These are phyloP conservation scores for Sphagnum magellanicum DNA, from an alignment of 228 moss, liverwort and hornwort species.

Conservation along the genomic window DNA sequence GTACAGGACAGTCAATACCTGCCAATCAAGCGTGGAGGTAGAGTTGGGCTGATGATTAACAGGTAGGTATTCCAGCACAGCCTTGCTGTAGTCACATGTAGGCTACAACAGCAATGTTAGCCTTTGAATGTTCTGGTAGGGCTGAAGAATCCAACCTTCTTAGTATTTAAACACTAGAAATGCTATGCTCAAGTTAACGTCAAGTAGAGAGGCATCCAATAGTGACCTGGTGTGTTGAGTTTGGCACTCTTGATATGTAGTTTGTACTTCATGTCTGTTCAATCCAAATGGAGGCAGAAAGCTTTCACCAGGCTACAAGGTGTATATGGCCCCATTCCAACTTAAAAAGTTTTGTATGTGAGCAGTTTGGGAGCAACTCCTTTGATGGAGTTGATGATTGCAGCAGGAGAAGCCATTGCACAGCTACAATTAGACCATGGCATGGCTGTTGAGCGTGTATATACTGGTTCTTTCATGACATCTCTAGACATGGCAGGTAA, in stretches of 20 bases:
- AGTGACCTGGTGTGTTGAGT: no score
- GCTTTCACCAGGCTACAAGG: no score
- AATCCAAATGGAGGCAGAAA: no score
- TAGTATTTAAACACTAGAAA: no score
- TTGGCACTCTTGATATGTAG: no score
- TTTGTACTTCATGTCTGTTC: no score
- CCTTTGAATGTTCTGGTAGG: no score
- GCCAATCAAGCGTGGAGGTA: slow-evolving; percentile 76
- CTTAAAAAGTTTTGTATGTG: slow-evolving; percentile 6
- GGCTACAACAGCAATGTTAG: not conserved
- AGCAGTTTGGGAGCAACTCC: slow-evolving; percentile 94
- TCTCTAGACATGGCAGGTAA: slow-evolving; percentile 99
- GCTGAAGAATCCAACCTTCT: no score
- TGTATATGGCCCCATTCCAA: not conserved
- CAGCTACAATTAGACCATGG: slow-evolving; percentile 96
- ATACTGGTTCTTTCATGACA: slow-evolving; percentile 90
- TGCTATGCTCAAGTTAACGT: no score
- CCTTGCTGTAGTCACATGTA: not conserved
- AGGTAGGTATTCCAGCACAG: slow-evolving; percentile 39
- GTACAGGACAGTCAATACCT: slow-evolving; percentile 76
- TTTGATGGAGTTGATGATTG: slow-evolving; percentile 92
- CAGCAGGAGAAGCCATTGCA: slow-evolving; percentile 94
- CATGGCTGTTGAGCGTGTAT: slow-evolving; percentile 89
- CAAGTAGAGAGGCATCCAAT: no score
- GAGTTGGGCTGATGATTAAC: slow-evolving; percentile 91